Base-by-base conservation (phyloP, 2,329 filamentous ascomycete species). In the Pseudocercospora macadamiae region DNA sequence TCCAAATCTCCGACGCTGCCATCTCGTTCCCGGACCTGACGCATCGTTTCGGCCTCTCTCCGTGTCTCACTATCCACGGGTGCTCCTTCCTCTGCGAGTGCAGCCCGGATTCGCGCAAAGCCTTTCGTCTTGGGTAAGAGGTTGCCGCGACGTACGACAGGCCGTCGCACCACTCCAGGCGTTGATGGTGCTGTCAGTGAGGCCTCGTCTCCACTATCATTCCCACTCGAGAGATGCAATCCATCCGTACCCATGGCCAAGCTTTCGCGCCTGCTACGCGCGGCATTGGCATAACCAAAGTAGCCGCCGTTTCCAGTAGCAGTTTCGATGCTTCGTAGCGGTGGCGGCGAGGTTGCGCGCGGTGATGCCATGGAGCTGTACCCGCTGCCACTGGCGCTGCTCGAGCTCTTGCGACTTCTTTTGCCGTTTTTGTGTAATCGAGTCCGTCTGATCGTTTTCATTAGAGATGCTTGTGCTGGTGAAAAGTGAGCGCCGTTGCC, bases 101-200 rank as follows among this genome's bases (percentile, higher is more conserved):
- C 92, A 7, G 93, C 95, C 61, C 90, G 87, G 65, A 99, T 96
- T 9, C 95, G 88, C 4, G 93, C 92, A 74, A 99, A 99, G 0
- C 89, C 92, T 77, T 96, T 96, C 0, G 93, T 95, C 80, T 97
- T 99, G 10, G 96, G 95, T 71, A 99, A 76, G 61, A 99, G 82
- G 74, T 96, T 99, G 6, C 93, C 91, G 59, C 93, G 85, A 52
- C 95, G 83, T 5, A 91, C 96, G 5, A 97, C 93, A 1, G 88
- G 85, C 62, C 93, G 84, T 62, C 90, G 85, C 62, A 96, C 89
- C 14, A 96, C 92, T 57, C 87, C 89, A 51, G 89, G 83, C 55
- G 88, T 87, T 49, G 73, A 76, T 19, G 73, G 76, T 32, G 72
- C 63, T 26, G 70, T 78, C 6, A 79, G 82, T 60, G 79, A 80